Percentiles rank a stretch among this genome's conserved stretches.
Conservation (phyloP, 2,329 filamentous ascomycete genomes). For the Epichloe aotearoae region DNA sequence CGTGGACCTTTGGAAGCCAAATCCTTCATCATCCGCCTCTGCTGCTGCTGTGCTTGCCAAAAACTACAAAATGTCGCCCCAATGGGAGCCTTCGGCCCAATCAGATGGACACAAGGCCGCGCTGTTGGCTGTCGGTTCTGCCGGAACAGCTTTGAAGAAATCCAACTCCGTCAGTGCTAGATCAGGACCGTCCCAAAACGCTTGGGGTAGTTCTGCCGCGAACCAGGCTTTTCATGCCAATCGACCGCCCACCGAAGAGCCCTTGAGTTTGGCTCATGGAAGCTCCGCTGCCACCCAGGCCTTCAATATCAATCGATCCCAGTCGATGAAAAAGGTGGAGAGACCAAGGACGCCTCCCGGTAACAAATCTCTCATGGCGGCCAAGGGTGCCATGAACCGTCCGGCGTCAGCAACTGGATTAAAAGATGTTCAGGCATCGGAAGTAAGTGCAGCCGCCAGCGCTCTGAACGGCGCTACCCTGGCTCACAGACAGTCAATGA, state of each 20-base stretch:
- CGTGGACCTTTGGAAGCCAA: conserved; percentile 53
- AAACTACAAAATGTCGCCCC: conserved; percentile 29
- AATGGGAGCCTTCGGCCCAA: conserved; percentile 51
- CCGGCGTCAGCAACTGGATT: conserved; percentile 5
- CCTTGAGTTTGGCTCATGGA: conserved; percentile 12
- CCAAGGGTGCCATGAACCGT: conserved; percentile 55
- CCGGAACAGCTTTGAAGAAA: conserved; percentile 19
- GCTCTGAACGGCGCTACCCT: conserved; percentile 61
- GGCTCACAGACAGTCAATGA: conserved; percentile 42
- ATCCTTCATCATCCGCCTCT: conserved; percentile 38
- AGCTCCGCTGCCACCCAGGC: conserved; percentile 23
- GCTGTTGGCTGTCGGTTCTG: conserved; percentile 41
- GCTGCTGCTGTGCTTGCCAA: conserved; percentile 30
- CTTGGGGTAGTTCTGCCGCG: conserved; percentile 56
- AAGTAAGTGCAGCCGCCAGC: conserved; percentile 41
- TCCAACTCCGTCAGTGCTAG: conserved; percentile 3
- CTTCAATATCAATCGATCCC: conserved; percentile 21
- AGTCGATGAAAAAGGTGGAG: conserved; percentile 13
- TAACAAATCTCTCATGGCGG: conserved; percentile 58
- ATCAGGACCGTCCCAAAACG: conserved; percentile 15
- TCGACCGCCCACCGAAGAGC: conserved; percentile 9
- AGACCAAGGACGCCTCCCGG: conserved; percentile 24
- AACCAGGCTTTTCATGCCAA: conserved; percentile 46
- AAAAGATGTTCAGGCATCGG: conserved; percentile 5
- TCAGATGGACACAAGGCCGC: conserved; percentile 63